A percentile compares a stretch with the other conserved stretches of the same genome.
These are phyloP conservation scores for Coemansia sp. DNA, from an alignment of 192 early-diverging fungal species.

Conservation along the genomic window DNA sequence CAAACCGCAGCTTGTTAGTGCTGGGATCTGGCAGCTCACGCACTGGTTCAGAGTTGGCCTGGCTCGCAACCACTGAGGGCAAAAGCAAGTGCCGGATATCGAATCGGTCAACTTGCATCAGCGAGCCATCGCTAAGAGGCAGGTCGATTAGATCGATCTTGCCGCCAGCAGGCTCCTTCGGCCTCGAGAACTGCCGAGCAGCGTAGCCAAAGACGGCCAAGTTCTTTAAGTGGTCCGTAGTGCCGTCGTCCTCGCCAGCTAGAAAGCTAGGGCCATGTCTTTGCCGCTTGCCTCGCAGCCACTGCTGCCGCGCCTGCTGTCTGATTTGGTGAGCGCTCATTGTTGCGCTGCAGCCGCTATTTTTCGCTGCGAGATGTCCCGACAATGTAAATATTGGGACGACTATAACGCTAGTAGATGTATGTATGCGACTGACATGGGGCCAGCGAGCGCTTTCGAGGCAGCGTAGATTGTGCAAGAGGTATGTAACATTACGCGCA, in stretches of 20 bases:
- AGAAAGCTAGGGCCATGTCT: conserved; percentile 10
- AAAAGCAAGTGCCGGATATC: conserved; percentile 39
- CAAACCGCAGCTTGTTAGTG: conserved; percentile 20
- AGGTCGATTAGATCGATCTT: conserved; percentile 17
- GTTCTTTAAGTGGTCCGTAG: neutral
- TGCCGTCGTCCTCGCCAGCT: conserved; percentile 6
- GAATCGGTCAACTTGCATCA: conserved; percentile 28
- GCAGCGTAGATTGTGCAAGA: no score
- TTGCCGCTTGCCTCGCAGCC: conserved; percentile 17
- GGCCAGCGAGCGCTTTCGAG: no score
- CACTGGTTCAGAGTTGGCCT: neutral
- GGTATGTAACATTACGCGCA: no score
- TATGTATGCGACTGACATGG: no score
- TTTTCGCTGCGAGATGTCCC: no score
- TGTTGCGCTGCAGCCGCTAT: neutral
- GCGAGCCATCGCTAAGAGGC: neutral
- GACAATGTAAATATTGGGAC: no score
- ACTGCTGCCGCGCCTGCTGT: conserved; percentile 14
- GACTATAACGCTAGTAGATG: no score
- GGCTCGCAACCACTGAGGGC: neutral
- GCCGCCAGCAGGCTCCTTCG: neutral
- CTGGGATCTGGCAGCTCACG: conserved; percentile 3
- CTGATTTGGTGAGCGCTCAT: conserved; percentile 22
- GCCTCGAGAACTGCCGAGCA: conserved; percentile 13
- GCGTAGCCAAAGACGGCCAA: conserved; percentile 30